Evolutionary conservation across 108 stramenopile genomes (phyloP), one percentile per base, ranked within the genome.

Genomic region (Cyclotella sp.): DNA sequence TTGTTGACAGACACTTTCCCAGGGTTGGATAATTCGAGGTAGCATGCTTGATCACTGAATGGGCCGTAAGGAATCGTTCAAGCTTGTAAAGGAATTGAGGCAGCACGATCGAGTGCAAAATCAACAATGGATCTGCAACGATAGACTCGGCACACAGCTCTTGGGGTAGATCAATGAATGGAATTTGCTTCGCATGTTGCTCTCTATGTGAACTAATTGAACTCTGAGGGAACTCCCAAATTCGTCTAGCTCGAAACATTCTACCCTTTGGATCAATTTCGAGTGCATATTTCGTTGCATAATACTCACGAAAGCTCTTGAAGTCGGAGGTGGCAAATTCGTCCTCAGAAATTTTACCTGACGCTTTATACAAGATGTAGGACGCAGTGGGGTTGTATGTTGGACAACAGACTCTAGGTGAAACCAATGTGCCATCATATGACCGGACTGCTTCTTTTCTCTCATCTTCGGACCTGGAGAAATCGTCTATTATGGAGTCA

Each of bases 51-150:
- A 78, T 45, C 27, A 88, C 86, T 22, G 78, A 73, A 16, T 44
- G 39, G n/a, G 60, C 75, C 8, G 55, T 81, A 19, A 67, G 72
- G 34, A 62, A 14, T 12, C 76, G 73, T 52, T 91, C 86, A 28
- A 85, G 43, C 15, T 55, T 27, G 57, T 68, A 87, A 0, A 87
- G 44, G 66, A 87, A 15, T 65, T 91, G 90, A 47, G 90, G 90
- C 30, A 91, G 49, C 47, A 88, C 51, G 12, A 82, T 24, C 11
- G 73, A 72, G 15, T 86, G 74, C 12, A 85, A 75, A 24, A 67
- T 70, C 61, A 91, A 47, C 24, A 63, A 57, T 3, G 90, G 69
- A 72, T 91, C 76, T 9, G 87, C 86, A 15, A 91, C 45, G 1
- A 64, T 40, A 1, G 74, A 77, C 82, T 91, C 90, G 0, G 70